Base-by-base conservation (phyloP, 306 rosid genomes). In the Glycine tomentella region DNA sequence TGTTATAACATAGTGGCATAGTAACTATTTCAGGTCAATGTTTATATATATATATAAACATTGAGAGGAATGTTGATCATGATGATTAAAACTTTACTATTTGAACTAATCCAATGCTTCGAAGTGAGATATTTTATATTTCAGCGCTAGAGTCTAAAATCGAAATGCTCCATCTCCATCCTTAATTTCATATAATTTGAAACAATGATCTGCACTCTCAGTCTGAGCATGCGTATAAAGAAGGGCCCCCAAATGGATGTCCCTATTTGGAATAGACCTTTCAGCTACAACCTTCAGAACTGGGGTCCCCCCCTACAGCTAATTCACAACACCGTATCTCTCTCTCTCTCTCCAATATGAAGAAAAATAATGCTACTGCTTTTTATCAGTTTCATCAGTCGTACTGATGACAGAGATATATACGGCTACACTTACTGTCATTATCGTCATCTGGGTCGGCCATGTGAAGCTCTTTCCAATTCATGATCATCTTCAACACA, bases 221-320 rank as follows among this genome's bases (percentile, higher is more conserved):
- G 31, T 25, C 31, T 25, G 16, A 8, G 45, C 45, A 11, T 61
- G 44, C 20, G 9, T 36, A 13, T 13, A 4, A 49, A 33, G 38
- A 9, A 51, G 64, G 65, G 38, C 3, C 3, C 61, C 76, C 8
- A 36, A 2, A 25, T 34, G 72, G 44, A 73, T 20, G 76, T 51
- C 25, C 64, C 33, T 58, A 9, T 58, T 17, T 58, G 36, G 25
- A 38, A 64, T 64, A 38, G 49, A 64, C 25, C 10, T 13, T 61
- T 64, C 45, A 81, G 69, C 31, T 17, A 71, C 16, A 59, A 14
- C 15, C 67, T 46, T 64, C 16, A 65, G 77, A 73, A 13, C 6
- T 6, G 40, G 81, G 84, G 75, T 16, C 58, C 46, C 81, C 79
- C 80, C 63, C 31, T 1, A 25, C 84, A 78, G 74, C 83, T 53